phyloP scores from a whole-genome alignment of 73 alveolate species.

The Symbiodinium pilosum region DNA sequence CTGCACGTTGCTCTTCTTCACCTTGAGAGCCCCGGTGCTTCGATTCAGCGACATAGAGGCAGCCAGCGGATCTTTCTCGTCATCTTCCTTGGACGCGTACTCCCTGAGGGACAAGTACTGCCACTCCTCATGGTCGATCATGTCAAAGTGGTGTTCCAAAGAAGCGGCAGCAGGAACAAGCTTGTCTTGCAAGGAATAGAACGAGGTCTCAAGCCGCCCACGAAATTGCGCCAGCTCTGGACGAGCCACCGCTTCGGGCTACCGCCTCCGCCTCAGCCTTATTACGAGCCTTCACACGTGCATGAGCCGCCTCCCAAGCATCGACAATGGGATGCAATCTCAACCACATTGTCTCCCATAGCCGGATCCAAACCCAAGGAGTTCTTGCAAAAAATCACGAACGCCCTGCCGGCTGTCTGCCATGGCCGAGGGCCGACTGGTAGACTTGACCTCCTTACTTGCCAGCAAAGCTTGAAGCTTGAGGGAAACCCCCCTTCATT shows the following conservation, averaged over 20 bases:
- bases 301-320: constrained; percentile 29
- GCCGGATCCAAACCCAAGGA: not conserved
- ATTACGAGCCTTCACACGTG: constrained; percentile 13
- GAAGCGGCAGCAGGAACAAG: not conserved
- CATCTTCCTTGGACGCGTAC: constrained; percentile 11
- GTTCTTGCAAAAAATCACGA: not conserved
- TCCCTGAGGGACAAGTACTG: not conserved
- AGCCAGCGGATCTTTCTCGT: not conserved
- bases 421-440: not conserved
- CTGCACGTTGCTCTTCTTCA: not conserved
- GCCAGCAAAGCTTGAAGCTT: not conserved
- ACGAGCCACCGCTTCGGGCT: not conserved
- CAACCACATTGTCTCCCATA: not conserved
- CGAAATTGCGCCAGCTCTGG: constrained; percentile 23
- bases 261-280: constrained; percentile 21
- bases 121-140: constrained; percentile 4
- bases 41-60: not conserved
- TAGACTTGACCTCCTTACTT: not conserved
- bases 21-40: not conserved
- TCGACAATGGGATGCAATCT: constrained; percentile 11
- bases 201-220: not conserved
- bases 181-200: constrained; percentile 19
- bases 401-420: not conserved
- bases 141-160: constrained; percentile 9
- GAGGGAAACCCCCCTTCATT: not conserved